These are phyloP conservation scores for Coemansia sp. DNA, from an alignment of 192 early-diverging fungal species.

Conservation along the genomic window DNA sequence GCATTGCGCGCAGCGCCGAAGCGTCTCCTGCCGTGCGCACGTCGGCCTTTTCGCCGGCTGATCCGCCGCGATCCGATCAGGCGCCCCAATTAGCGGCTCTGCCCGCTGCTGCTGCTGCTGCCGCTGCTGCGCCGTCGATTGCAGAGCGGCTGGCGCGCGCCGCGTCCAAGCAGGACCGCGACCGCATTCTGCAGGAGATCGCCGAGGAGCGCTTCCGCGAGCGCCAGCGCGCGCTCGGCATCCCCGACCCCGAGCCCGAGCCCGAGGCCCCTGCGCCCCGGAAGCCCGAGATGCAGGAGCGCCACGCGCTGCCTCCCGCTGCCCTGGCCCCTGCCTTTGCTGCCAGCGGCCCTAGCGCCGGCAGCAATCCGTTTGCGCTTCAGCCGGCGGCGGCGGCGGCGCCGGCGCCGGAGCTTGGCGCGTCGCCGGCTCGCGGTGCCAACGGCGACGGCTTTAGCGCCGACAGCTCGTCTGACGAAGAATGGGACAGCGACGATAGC, in stretches of 20 bases:
- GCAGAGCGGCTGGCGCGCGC: conserved; percentile 37
- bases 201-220: conserved; percentile 48
- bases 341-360: neutral
- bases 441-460: conserved; percentile 8
- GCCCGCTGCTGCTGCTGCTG: neutral
- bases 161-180: conserved; percentile 29
- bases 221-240: conserved; percentile 32
- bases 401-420: too few species aligned
- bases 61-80: neutral
- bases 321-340: neutral
- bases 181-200: conserved; percentile 39
- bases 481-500: conserved; percentile 45
- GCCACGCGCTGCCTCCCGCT: neutral
- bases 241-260: conserved; percentile 13
- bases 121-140: conserved; percentile 2
- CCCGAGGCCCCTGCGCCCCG: neutral
- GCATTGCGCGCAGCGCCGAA: conserved; percentile 21
- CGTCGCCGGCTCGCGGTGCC: too few species aligned
- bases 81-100: neutral
- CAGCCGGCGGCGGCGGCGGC: neutral
- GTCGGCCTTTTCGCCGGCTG: neutral
- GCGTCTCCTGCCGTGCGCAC: neutral
- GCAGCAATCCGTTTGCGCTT: conserved; percentile 35
- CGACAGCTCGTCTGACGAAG: conserved; percentile 18
- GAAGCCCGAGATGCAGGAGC: conserved; percentile 19